Evolutionary conservation across 2,329 filamentous ascomycete species (phyloP).

Genomic region (Stagonosporopsis chrysanthemi): DNA sequence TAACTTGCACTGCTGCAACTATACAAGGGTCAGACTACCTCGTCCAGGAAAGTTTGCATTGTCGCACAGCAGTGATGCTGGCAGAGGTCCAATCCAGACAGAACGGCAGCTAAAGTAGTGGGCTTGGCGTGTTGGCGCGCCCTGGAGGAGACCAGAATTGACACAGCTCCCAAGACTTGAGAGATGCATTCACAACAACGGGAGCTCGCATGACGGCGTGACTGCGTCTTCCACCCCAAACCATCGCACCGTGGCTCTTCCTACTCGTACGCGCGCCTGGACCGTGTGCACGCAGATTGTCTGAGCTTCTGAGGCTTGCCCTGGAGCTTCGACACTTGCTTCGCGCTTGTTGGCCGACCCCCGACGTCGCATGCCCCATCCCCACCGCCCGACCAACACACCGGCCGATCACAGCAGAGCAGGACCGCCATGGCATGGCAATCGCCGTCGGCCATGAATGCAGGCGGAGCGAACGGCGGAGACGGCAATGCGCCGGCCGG

Average conservation of each 20-base stretch:
- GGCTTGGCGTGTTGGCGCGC: conserved; percentile 1
- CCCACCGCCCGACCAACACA: conserved; percentile 34
- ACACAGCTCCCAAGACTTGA: conserved; percentile 3
- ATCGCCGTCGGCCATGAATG: conserved; percentile 69
- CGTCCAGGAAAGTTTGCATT: neutral
- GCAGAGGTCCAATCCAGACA: conserved; percentile 10
- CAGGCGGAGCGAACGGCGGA: conserved; percentile 60
- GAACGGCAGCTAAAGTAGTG: conserved; percentile 12
- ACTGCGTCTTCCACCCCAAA: neutral
- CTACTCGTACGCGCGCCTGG: neutral
- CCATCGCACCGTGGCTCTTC: neutral
- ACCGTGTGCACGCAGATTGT: conserved; percentile 24
- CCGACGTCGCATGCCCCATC: conserved; percentile 42
- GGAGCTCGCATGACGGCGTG: conserved; percentile 10
- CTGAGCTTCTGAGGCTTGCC: conserved; percentile 32
- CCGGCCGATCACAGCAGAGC: conserved; percentile 28
- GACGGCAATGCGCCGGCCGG: conserved; percentile 63
- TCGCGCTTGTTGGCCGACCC: conserved; percentile 29
- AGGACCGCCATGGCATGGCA: conserved; percentile 71
- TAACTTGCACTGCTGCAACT: neutral
- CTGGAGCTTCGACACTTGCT: conserved; percentile 28
- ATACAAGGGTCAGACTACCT: neutral
- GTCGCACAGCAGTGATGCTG: conserved; percentile 15
- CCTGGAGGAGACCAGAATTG: conserved; percentile 6
- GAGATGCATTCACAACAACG: conserved; percentile 3